phyloP scores from a whole-genome alignment of 768 basidiomycete genomes.

The Pleurotus djamor region DNA sequence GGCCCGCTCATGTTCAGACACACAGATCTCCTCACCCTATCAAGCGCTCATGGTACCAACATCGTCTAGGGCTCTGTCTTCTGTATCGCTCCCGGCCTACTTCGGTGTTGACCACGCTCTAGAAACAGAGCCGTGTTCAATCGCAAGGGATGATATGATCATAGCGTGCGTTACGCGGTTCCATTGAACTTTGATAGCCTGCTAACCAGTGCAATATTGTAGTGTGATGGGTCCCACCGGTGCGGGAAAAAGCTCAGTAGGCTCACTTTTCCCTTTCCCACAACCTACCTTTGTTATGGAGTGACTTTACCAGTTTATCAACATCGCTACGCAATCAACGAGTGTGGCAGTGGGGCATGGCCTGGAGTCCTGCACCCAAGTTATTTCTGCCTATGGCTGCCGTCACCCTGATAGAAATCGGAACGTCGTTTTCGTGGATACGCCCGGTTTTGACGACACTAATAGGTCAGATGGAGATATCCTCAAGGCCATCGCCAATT shows the following conservation, averaged over 20 bases:
- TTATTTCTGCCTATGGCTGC: slow-evolving; percentile 15
- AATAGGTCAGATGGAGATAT: slow-evolving; percentile 18
- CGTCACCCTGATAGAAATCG: slow-evolving; percentile 7
- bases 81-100: no score
- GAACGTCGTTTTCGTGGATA: slow-evolving; percentile 24
- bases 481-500: slow-evolving; percentile 18
- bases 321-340: slow-evolving; percentile 14
- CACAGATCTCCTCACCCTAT: no score
- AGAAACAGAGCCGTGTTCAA: no score
- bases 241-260: slow-evolving; percentile 21
- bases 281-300: not conserved
- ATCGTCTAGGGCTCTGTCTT: no score
- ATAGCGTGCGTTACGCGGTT: slow-evolving; percentile 9
- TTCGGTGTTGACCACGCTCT: no score
- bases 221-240: slow-evolving; percentile 24
- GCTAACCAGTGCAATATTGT: not conserved
- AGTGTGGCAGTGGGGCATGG: slow-evolving; percentile 17
- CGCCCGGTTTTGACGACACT: slow-evolving; percentile 27
- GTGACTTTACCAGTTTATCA: slow-evolving; percentile 22
- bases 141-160: slow-evolving; percentile 10
- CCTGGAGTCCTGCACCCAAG: slow-evolving; percentile 19
- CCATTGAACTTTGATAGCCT: not conserved
- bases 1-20: no score
- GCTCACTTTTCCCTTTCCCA: not conserved
- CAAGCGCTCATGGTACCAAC: no score